These are phyloP conservation scores for Millerozyma miso DNA, from an alignment of 805 yeast genomes.

Conservation along the genomic window DNA sequence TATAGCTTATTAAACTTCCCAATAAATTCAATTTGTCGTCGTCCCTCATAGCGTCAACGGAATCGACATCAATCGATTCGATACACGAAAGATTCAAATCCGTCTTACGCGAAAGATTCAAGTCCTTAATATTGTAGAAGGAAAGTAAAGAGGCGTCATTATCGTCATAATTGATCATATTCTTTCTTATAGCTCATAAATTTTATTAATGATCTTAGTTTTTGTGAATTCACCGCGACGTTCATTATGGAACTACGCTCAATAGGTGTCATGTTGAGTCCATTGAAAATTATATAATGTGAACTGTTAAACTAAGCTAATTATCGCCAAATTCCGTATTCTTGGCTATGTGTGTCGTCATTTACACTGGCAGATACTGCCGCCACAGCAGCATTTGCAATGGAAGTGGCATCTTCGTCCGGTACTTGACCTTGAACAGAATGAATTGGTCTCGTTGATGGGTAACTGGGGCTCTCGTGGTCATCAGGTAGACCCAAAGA, in stretches of 20 bases:
- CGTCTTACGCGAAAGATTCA: conserved; percentile 16
- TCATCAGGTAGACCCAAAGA: conserved; percentile 1
- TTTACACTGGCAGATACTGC: conserved; percentile 28
- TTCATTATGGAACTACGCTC: too few relatives aligned
- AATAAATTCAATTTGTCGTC: conserved; percentile 31
- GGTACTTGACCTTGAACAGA: conserved; percentile 4
- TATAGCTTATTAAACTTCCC: conserved; percentile 18
- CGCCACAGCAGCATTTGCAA: conserved; percentile 37
- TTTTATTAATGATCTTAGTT: not conserved
- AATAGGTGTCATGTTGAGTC: too few relatives aligned
- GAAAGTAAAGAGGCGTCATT: conserved; percentile 21
- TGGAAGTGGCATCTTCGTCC: conserved; percentile 25
- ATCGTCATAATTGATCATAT: conserved; percentile 30
- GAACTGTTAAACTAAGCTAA: not conserved
- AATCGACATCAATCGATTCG: conserved; percentile 15
- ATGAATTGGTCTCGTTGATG: conserved; percentile 1
- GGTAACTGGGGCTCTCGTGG: conserved; percentile 1
- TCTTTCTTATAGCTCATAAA: not conserved
- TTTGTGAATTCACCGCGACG: not conserved
- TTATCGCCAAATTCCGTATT: conserved; percentile 34
- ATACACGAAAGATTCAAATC: conserved; percentile 14
- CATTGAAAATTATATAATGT: not conserved
- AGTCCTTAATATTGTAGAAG: conserved; percentile 26
- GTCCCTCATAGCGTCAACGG: conserved; percentile 14
- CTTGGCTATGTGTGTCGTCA: conserved; percentile 28